phyloP scores from a whole-genome alignment of 73 alveolate species.

The Tetrahymena borealis region DNA sequence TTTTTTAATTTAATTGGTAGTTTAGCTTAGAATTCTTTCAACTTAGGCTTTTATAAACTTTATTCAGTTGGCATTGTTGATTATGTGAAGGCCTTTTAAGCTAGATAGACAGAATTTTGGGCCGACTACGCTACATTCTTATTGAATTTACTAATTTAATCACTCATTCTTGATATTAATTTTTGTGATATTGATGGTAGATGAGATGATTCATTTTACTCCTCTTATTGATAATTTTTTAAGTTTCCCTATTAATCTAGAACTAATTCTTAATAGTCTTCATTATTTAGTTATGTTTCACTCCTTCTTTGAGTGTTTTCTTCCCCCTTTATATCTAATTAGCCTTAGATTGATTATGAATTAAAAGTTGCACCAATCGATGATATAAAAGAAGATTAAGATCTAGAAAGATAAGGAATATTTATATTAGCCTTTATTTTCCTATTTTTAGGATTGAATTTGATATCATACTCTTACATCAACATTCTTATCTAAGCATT shows the following conservation, averaged over 20 bases:
- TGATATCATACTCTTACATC: background rate
- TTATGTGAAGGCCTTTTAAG: background rate
- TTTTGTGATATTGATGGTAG: background rate
- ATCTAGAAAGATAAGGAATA: background rate
- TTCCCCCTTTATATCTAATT: background rate
- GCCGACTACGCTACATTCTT: background rate
- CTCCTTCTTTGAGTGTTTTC: background rate
- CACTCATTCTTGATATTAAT: background rate
- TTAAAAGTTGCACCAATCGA: background rate
- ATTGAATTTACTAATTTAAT: background rate
- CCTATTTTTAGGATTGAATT: background rate
- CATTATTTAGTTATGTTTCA: background rate
- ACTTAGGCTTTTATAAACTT: background rate
- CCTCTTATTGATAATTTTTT: background rate
- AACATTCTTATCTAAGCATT: background rate
- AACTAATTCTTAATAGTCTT: background rate
- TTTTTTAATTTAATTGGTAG: background rate
- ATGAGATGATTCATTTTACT: background rate
- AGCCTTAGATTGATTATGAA: background rate
- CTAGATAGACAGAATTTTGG: background rate
- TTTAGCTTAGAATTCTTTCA: background rate
- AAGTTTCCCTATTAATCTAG: too few relatives aligned
- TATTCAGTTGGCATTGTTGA: background rate
- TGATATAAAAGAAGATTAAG: background rate
- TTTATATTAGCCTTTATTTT: background rate